Conservation (phyloP, 1,284 basidiomycete species). For the Trichosporon coremiiforme region DNA sequence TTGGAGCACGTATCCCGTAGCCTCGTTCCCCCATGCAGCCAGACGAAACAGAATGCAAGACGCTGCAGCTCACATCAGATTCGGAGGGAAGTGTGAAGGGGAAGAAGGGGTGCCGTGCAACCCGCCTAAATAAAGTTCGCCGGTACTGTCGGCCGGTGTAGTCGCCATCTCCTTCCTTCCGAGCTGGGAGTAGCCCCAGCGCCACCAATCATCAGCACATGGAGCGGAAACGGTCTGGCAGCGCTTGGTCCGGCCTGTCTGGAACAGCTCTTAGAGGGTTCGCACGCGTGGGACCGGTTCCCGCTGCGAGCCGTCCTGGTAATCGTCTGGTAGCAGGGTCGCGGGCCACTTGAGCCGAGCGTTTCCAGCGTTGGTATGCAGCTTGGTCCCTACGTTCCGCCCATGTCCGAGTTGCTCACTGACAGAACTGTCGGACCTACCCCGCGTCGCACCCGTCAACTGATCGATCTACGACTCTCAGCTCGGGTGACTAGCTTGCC, state of each 20-base stretch:
- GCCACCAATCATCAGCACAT: too few species aligned
- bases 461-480: not conserved
- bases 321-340: not conserved
- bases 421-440: not conserved
- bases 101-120: not conserved
- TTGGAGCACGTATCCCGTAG: not conserved
- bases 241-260: not conserved
- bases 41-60: not conserved
- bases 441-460: not conserved
- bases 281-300: not conserved
- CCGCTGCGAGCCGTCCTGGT: too few species aligned
- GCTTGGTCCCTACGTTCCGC: not conserved
- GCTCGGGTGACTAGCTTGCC: not conserved
- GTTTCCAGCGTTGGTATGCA: not conserved
- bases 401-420: not conserved
- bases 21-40: not conserved
- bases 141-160: not conserved
- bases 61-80: not conserved
- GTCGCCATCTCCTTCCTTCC: too few species aligned
- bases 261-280: not conserved
- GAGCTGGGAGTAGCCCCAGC: too few species aligned
- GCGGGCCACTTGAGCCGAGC: not conserved
- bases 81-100: not conserved
- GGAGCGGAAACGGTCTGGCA: not conserved
- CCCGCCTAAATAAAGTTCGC: not conserved